A percentile compares a stretch with the other conserved stretches of the same genome.
Conservation (phyloP, 495 filamentous ascomycete species). For the Tuber borchii region DNA sequence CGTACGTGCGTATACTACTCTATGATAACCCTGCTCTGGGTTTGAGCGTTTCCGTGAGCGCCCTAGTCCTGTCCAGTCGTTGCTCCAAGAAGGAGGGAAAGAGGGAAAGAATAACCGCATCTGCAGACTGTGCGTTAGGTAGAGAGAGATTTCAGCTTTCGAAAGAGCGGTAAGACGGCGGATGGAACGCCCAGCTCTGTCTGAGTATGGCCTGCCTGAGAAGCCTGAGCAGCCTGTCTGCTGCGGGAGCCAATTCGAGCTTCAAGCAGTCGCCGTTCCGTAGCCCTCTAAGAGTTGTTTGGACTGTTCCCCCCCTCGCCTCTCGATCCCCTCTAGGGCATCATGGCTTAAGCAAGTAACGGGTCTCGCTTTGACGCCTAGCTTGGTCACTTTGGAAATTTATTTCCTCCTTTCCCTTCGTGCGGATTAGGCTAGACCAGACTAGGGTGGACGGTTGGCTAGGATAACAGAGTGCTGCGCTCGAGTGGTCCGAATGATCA, state of each 20-base stretch:
- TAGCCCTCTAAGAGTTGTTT: not conserved
- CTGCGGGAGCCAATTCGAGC: not conserved
- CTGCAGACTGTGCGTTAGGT: constrained; percentile 16
- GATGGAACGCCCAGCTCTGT: constrained; percentile 10
- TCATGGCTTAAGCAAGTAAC: not conserved
- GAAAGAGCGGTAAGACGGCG: constrained; percentile 10
- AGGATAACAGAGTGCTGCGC: not conserved
- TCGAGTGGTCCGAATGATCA: not conserved
- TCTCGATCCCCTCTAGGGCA: not conserved
- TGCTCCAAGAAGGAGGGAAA: not conserved
- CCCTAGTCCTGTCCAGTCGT: constrained; percentile 2
- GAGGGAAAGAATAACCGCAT: constrained; percentile 7
- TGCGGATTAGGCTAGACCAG: not conserved
- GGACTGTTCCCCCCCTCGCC: not conserved
- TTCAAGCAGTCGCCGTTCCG: not conserved
- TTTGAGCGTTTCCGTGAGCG: constrained; percentile 10
- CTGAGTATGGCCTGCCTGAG: constrained; percentile 5
- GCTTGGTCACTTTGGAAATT: not conserved
- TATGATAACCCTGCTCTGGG: constrained; percentile 15
- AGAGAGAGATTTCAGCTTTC: constrained; percentile 6
- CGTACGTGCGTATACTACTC: not conserved
- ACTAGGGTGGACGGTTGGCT: not conserved
- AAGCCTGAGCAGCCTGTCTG: not conserved
- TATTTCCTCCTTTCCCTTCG: not conserved
- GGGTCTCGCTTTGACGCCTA: not conserved